Evolutionary conservation across 805 yeast genomes (phyloP).

Genomic region (Yarrowia alimentaria): DNA sequence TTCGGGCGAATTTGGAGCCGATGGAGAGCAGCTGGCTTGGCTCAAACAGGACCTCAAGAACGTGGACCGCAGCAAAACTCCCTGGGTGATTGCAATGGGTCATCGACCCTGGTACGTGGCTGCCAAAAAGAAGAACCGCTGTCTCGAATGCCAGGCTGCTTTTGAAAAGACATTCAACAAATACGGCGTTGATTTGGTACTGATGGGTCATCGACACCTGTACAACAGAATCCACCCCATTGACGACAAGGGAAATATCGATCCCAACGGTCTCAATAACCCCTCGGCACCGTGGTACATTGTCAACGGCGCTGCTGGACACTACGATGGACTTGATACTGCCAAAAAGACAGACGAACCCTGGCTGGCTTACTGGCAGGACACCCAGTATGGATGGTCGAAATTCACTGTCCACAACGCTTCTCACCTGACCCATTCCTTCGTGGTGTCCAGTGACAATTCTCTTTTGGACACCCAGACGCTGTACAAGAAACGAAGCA

Average conservation of each 20-base stretch:
- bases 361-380: slow-evolving; percentile 28
- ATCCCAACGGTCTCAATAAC: slow-evolving; percentile 37
- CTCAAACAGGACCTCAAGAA: slow-evolving; percentile 35
- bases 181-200: slow-evolving; percentile 34
- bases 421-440: slow-evolving; percentile 39
- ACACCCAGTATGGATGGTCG: slow-evolving; percentile 36
- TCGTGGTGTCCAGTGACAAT: slow-evolving; percentile 34
- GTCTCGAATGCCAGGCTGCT: slow-evolving; percentile 33
- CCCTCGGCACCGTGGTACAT: slow-evolving; percentile 39
- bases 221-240: slow-evolving; percentile 35
- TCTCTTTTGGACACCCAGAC: slow-evolving; percentile 36
- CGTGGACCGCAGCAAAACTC: slow-evolving; percentile 37
- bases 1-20: slow-evolving; percentile 29
- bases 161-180: slow-evolving; percentile 34
- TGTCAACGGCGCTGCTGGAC: slow-evolving; percentile 39
- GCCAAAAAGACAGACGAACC: slow-evolving; percentile 25
- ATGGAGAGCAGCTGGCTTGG: slow-evolving; percentile 37
- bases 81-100: slow-evolving; percentile 37
- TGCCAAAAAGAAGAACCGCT: slow-evolving; percentile 30
- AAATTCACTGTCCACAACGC: slow-evolving; percentile 37
- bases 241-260: slow-evolving; percentile 32
- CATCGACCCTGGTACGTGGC: slow-evolving; percentile 40
- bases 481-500: slow-evolving; percentile 32
- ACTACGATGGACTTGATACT: slow-evolving; percentile 37
- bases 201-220: slow-evolving; percentile 36